Base-by-base conservation (phyloP, 345 rosid genomes). In the Rubroshorea leprosula region DNA sequence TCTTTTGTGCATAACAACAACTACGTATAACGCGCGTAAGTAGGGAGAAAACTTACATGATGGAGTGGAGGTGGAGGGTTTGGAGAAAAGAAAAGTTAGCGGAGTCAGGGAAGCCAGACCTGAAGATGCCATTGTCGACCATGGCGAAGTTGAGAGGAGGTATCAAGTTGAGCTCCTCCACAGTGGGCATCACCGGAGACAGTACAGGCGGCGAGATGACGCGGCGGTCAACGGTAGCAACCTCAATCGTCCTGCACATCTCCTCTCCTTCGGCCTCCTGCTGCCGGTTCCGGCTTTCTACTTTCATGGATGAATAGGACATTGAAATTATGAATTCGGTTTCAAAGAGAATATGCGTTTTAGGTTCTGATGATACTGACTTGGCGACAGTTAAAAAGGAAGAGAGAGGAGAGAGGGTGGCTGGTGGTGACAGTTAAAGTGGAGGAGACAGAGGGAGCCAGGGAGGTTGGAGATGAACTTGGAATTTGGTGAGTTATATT, bases 51-150 rank as follows among this genome's bases (percentile, higher is more conserved):
- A 39, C 83, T 76, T 76, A 93, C 99, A 93, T 83, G 84, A 93
- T 85, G 61, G 99, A 89, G 71, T 92, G 94, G 55, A 93, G 99
- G 50, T 87, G 78, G 57, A 93, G 96, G 20, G 84, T 80, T 65
- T 80, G 85, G 55, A 93, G 75, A 69, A 93, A 93, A 15, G 96
- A 59, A 84, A 93, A 93, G 84, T 87, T 93, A 57, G 82, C 79
- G 60, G 90, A 72, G 68, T 82, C 89, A 0, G 99, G 99, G 62
- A 86, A 93, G 55, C 99, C 99, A 23, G 99, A 89, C 79, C 99
- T 73, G 79, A 93, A 93, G 49, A 93, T 74, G 66, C 99, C 99
- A 45, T 80, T 85, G 61, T 93, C 97, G 19, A 93, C 99, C 90
- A 89, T 79, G 6, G 99, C 62, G 68, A 93, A 93, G 81, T 93